These are phyloP conservation scores for Saccharomycopsis microspora DNA, from an alignment of 805 yeast species.

Conservation along the genomic window DNA sequence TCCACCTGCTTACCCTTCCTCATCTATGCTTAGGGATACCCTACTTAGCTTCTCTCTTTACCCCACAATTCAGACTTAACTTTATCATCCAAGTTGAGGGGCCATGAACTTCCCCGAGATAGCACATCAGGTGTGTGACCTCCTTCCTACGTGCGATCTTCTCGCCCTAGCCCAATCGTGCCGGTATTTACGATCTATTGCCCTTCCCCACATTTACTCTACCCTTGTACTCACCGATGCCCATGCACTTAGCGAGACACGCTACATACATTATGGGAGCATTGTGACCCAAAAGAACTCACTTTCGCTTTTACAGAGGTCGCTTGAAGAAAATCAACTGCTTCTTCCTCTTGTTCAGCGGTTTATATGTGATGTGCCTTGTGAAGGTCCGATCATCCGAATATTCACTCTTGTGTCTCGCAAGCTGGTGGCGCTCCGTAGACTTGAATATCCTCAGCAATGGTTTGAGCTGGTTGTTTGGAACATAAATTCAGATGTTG, in stretches of 20 bases:
- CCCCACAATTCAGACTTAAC: too few species aligned
- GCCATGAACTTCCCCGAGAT: neutral
- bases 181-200: neutral
- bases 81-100: too few species aligned
- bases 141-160: neutral
- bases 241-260: neutral
- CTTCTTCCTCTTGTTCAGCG: neutral
- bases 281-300: neutral
- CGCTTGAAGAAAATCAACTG: neutral
- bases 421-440: neutral
- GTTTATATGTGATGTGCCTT: conserved; percentile 1
- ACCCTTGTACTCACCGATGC: conserved; percentile 1
- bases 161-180: neutral
- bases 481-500: conserved; percentile 4
- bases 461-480: conserved; percentile 8
- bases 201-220: neutral
- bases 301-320: neutral
- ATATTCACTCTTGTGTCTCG: neutral
- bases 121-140: neutral
- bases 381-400: neutral
- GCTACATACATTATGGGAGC: neutral
- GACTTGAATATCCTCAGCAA: conserved; percentile 5
- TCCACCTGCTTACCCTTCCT: too few species aligned
- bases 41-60: too few species aligned
- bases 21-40: too few species aligned